Conservation (phyloP, 129 eudicot species). For the Deinandra increscens region DNA sequence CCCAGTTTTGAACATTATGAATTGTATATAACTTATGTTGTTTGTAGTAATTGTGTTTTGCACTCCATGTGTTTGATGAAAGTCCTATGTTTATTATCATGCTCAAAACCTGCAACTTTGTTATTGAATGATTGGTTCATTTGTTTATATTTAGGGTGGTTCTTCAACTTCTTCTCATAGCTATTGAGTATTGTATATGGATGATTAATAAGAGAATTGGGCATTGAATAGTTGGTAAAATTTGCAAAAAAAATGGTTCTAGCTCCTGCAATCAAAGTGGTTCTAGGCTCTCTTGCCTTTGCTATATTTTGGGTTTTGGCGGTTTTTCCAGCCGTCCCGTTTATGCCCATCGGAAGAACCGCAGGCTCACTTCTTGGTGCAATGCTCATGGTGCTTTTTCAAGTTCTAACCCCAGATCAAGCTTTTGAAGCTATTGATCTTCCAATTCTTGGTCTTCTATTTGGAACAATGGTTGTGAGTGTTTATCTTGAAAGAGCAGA, state of each 20-base stretch:
- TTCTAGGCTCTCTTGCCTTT: conserved; percentile 75
- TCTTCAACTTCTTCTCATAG: neutral
- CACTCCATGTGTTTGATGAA: conserved; percentile 19
- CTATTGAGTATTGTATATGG: neutral
- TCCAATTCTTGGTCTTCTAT: conserved; percentile 81
- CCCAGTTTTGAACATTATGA: neutral
- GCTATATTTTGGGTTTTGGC: conserved; percentile 83
- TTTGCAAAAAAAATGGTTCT: conserved; percentile 52
- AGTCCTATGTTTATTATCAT: neutral
- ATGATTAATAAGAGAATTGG: neutral
- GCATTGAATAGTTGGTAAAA: conserved; percentile 10
- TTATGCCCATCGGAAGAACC: conserved; percentile 80
- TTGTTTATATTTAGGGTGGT: conserved; percentile 23
- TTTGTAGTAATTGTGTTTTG: neutral
- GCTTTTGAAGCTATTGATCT: conserved; percentile 92
- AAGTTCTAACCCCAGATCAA: conserved; percentile 74
- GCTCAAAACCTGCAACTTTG: neutral
- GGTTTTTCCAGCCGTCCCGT: conserved; percentile 87
- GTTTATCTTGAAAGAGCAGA: conserved; percentile 91
- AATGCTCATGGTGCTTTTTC: conserved; percentile 84
- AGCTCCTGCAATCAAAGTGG: conserved; percentile 74
- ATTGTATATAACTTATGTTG: neutral
- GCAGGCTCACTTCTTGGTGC: conserved; percentile 96
- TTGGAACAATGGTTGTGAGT: conserved; percentile 98
- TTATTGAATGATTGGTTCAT: neutral